Base-by-base conservation (phyloP, 208 protist species). In the Strigomonas culicis region DNA sequence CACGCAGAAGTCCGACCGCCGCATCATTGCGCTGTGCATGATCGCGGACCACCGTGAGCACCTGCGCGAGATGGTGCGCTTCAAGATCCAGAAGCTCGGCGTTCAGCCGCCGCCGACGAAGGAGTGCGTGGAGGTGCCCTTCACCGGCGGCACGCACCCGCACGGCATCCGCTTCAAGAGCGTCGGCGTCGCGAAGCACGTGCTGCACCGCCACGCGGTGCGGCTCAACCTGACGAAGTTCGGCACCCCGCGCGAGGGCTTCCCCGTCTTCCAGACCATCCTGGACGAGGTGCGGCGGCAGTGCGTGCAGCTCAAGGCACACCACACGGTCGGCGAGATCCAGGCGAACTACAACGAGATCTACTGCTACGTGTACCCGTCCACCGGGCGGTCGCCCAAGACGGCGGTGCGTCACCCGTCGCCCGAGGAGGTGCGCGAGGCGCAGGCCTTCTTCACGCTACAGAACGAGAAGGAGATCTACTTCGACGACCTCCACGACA, bases 131-230 rank as follows among this genome's bases (percentile, higher is more conserved):
- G 89, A 95, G 68, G 89, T 95, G 34, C 78, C 81, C 46, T 95
- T 95, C 59, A 83, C 82, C 49, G 89, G 89, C 31, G 86, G 83
- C 36, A 95, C 85, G 1, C 86, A 93, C 63, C 85, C 89, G 8
- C 89, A 95, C 64, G 86, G 77, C 15, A 90, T 95, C 31, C 89
- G 89, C 57, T 90, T 95, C 73, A 95, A 95, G 73, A 77, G 72
- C 41, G 75, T 88, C 25, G 89, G 85, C 44, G 77, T 95, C 46
- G 86, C 86, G 2, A 91, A 91, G 66, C 81, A 86, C 56, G 65
- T 95, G 11, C 72, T 95, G 3, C 89, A 80, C 34, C 77, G 84
- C 21, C 85, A 91, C 44, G 75, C 73, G 7, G 72, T 95, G 41
- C 83, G 86, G 19, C 70, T 95, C 52, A 88, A 91, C 59, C 59